These are phyloP conservation scores for Tetracentron sinense DNA, from an alignment of 164 flowering plant species.

Conservation along the genomic window DNA sequence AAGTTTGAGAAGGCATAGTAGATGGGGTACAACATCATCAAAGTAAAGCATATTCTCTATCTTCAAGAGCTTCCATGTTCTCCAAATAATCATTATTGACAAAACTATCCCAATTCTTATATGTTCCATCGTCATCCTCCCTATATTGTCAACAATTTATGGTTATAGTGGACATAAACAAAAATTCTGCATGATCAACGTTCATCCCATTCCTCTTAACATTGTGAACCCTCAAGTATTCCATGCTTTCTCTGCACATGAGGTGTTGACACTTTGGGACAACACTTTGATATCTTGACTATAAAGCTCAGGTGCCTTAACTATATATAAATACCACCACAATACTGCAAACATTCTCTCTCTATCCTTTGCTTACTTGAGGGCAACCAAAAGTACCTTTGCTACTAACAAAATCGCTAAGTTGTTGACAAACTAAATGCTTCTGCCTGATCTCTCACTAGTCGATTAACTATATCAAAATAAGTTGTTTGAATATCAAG, in stretches of 20 bases:
- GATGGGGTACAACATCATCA: background rate
- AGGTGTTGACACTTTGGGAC: slow-evolving; percentile 11
- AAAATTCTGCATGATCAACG: background rate
- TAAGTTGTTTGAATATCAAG: background rate
- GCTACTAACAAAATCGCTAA: slow-evolving; percentile 11
- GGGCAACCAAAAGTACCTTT: slow-evolving; percentile 7
- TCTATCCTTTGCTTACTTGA: slow-evolving; percentile 13
- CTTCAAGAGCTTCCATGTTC: slow-evolving; percentile 7
- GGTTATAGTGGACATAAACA: slow-evolving; percentile 11
- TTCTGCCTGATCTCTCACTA: slow-evolving; percentile 2
- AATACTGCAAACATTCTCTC: slow-evolving; percentile 9
- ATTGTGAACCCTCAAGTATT: background rate
- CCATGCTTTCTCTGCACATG: slow-evolving; percentile 13
- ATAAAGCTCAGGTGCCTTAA: slow-evolving; percentile 5
- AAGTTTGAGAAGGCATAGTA: slow-evolving; percentile 1
- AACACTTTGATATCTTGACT: slow-evolving; percentile 4
- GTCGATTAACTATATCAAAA: slow-evolving; percentile 4
- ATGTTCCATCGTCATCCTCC: slow-evolving; percentile 3
- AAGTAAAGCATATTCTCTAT: slow-evolving; percentile 6
- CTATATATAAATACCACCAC: slow-evolving; percentile 20
- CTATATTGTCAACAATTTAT: slow-evolving; percentile 2
- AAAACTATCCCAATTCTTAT: slow-evolving; percentile 12
- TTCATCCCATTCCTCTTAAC: slow-evolving; percentile 7
- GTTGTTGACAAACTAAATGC: background rate
- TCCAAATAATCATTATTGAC: slow-evolving; percentile 5